Evolutionary conservation across 352 stramenopile genomes (phyloP), one percentile per base, ranked within the genome.

Genomic region (Phytophthora sp.): DNA sequence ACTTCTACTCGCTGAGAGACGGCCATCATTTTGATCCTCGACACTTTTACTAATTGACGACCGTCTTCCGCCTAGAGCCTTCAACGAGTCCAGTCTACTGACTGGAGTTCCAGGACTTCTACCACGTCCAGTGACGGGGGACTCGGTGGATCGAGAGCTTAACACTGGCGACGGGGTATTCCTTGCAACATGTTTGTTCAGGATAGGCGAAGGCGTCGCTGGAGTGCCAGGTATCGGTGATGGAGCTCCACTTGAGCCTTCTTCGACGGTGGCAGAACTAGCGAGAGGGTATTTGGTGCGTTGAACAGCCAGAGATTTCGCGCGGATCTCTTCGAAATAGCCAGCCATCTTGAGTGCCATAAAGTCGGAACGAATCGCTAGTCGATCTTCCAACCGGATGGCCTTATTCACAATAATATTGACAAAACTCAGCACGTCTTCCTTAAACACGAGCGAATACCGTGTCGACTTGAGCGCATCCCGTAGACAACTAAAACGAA

Each of bases 321-420:
- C 81, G 18, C 86, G 83, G 16, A 95, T 91, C 55, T 95, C 84
- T 74, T 95, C 86, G 77, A 95, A 95, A 64, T 95, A 95, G 16
- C 79, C 83, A 9, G 80, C 81, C 81, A 95, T 95, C 30, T 92
- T 89, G 18, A 95, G 76, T 42, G 84, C 82, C 53, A 95, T 91
- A 60, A 95, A 95, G 53, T 95, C 86, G 27, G 80, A 82, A 13
- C 86, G 86, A 53, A 95, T 95, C 33, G 82, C 86, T 44, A 95
- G 55, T 39, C 86, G 86, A 54, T 92, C 82, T 74, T 95, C 86
- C 8, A 95, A 62, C 12, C 84, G 80, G 26, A 95, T 92, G 3
- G 84, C 86, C 71, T 95, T 95, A 74, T 95, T 95, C 24, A 95
- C 86, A 57, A 95, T 93, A 63, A 95, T 93, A 75, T 95, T 95